Evolutionary conservation across 208 protist species (phyloP), one percentile per base, ranked within the genome.

Genomic region (Crithidia brevicula): DNA sequence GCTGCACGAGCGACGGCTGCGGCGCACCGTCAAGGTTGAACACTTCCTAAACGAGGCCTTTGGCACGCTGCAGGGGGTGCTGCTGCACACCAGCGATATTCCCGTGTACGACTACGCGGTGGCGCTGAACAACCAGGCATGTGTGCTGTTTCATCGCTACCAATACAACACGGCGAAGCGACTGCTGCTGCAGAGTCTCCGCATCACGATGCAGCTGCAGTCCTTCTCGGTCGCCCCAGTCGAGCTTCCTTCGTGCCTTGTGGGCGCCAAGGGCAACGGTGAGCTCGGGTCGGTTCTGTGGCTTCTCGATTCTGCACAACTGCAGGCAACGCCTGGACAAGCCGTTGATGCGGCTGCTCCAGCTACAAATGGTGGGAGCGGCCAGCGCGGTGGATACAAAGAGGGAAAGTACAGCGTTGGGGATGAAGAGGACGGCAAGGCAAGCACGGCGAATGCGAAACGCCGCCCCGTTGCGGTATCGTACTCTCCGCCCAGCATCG

Each of bases 61-160:
- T 2, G 51, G 31, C 18, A 61, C 66, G 46, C 61, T 85, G 18
- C 27, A 57, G 9, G 57, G 67, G 15, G 58, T 85, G 15, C 64
- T 85, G 22, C 31, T 61, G 20, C 62, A 77, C 54, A 46, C 52
- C 0, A 49, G 53, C n/a, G 70, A 85, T 43, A 62, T 81, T 13
- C 67, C 77, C 4, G 67, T 78, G 1, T 73, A 82, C 50, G 75
- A 82, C 60, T 76, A 76, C 67, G 81, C 76, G 7, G 75, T 76
- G 22, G 81, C 81, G 30, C 72, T 82, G 34, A 81, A 86, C 52
- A 86, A 86, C 69, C 53, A 73, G 45, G 81, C 81, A 30, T 74
- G 69, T 27, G 62, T 81, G 59, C 63, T 74, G 28, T 40, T 78
- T 13, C 78, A 71, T 57, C 64, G 63, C 4, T 45, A 69, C 42